These are phyloP conservation scores for Davidsoniella eucalypti DNA, from an alignment of 2,329 filamentous ascomycete genomes.

Conservation along the genomic window DNA sequence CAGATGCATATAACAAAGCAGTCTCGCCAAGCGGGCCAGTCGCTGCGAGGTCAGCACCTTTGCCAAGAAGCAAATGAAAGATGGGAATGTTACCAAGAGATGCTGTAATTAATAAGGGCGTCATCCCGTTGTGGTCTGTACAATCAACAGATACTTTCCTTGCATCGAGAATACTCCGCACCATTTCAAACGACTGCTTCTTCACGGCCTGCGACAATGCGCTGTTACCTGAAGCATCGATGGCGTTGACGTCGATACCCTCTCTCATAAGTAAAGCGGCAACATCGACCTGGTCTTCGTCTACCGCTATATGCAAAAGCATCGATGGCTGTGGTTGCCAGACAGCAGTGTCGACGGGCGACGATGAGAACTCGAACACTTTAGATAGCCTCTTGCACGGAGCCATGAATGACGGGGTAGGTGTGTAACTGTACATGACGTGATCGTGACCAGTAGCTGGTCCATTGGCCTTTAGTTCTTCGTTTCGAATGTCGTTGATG, in stretches of 20 bases:
- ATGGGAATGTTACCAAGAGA: not conserved
- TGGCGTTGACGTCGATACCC: not conserved
- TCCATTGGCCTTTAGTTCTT: not conserved
- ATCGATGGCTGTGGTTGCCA: not conserved
- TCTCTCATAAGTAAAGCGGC: not conserved
- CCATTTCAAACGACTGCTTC: not conserved
- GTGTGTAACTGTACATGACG: not conserved
- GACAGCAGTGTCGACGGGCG: not conserved
- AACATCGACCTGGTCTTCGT: not conserved
- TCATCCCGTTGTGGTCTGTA: conserved; percentile 1
- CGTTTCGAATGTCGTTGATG: not conserved
- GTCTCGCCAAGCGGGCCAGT: not conserved
- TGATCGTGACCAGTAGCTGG: too few species aligned
- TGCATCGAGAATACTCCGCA: not conserved
- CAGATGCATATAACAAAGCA: too few species aligned
- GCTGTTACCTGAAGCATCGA: not conserved
- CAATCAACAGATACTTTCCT: not conserved
- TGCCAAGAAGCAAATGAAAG: not conserved
- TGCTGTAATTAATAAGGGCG: conserved; percentile 1
- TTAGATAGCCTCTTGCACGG: not conserved
- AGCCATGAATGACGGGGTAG: not conserved
- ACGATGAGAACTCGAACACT: not conserved
- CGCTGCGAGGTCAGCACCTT: not conserved
- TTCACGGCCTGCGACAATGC: not conserved
- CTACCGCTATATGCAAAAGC: conserved; percentile 6